Base-by-base conservation (phyloP, 768 basidiomycete genomes). In the Termitomyces sp. region DNA sequence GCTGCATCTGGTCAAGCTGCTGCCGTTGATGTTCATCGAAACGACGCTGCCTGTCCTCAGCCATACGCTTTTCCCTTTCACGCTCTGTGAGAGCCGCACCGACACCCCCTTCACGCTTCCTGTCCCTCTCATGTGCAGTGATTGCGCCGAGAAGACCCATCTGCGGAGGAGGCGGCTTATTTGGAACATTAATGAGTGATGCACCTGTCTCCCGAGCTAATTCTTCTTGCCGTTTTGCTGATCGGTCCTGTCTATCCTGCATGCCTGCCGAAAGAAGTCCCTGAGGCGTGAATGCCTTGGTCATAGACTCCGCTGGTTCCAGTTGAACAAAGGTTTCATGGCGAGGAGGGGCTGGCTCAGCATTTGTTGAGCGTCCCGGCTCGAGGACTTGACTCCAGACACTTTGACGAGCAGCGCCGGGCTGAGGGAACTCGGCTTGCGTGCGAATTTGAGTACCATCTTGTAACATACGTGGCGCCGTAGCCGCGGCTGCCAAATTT, bases 121-220 rank as follows among this genome's bases (percentile, higher is more conserved):
- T 80, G 57, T 98, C 96, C 53, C 92, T 83, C 72, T 99, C 94
- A 69, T 97, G 94, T 9, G 90, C 92, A 44, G 94, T 94, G 65
- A 98, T 94, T 2, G 96, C 96, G 18, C 97, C 97, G 50, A 99
- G 85, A 44, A 98, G 80, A 40, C 97, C 97, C 44, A 90, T 92
- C 72, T 96, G 94, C 8, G 97, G 95, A 2, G 93, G 92, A 0
- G 92, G 94, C 0, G 95, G 94, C 68, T 96, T 96, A 67, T 87
- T 85, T 4, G 92, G 93, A n/a, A 99, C 92, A 69, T 96, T 95
- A 75, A 98, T 87, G 54, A 98, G 80, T 4, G 94, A 93, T 16
- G 85, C 90, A 30, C 97, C 97, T 7, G 81, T 86, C 73, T 97
- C 95, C 36, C 95, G 80, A 10, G 97, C 97, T 12, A 92, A 73